Conservation (phyloP, 2,329 filamentous ascomycete species). For the Moelleriella libera region DNA sequence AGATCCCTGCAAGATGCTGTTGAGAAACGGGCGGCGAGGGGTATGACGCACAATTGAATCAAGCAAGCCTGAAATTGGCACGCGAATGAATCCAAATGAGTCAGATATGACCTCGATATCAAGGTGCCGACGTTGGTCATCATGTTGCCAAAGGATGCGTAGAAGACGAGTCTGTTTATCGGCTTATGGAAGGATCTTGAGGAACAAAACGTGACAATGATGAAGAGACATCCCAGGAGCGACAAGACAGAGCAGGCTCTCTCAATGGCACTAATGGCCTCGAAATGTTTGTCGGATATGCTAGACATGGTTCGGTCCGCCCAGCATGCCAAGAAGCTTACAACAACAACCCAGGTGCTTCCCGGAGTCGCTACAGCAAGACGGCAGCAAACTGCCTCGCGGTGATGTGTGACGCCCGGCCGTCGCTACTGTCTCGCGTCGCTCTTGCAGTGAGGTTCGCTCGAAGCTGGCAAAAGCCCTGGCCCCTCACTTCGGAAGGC, state of each 20-base stretch:
- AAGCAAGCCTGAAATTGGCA: conserved; percentile 67
- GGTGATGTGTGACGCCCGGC: too few relatives aligned
- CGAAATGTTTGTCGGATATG: conserved; percentile 23
- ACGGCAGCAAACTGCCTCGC: too few relatives aligned
- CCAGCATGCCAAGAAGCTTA: too few relatives aligned
- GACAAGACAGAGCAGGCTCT: conserved; percentile 58
- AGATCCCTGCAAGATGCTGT: neutral
- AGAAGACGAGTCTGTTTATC: conserved; percentile 79
- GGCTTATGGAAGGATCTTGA: conserved; percentile 65
- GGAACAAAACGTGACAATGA: conserved; percentile 55
- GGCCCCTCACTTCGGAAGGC: too few relatives aligned
- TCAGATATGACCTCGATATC: conserved; percentile 50
- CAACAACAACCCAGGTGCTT: too few relatives aligned
- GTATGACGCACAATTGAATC: conserved; percentile 58
- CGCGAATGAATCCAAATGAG: conserved; percentile 29
- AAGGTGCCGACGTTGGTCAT: conserved; percentile 64
- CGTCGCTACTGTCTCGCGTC: too few relatives aligned
- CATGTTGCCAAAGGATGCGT: conserved; percentile 70
- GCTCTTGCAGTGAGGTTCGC: too few relatives aligned
- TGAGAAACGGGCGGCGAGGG: neutral
- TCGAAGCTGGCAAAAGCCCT: too few relatives aligned
- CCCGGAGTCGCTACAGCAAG: too few relatives aligned
- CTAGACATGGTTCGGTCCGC: neutral
- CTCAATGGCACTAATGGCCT: conserved; percentile 47
- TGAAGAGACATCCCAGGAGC: conserved; percentile 54